Conservation (phyloP, 2,329 filamentous ascomycete genomes). For the Ceratocystis cacaofunesta region DNA sequence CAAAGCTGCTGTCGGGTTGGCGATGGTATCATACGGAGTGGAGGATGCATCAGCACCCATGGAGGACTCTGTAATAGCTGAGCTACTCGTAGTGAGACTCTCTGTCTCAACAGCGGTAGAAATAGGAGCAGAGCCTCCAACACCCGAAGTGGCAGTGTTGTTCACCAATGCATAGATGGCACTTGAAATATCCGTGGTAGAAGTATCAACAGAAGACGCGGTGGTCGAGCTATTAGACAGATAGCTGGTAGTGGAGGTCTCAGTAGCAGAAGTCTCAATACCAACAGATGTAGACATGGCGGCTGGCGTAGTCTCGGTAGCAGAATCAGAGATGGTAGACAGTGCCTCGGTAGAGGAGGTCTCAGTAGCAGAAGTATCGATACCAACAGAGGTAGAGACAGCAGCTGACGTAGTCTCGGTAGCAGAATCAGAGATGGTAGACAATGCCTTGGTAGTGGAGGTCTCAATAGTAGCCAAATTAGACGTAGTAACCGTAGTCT, state of each 20-base stretch:
- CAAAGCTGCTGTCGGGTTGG: not conserved
- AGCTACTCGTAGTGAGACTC: not conserved
- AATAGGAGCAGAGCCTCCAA: not conserved
- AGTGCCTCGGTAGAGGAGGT: not conserved
- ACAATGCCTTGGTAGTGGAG: not conserved
- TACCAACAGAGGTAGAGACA: not conserved
- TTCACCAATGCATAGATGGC: not conserved
- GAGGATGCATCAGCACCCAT: not conserved
- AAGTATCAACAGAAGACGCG: not conserved
- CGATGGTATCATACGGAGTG: not conserved
- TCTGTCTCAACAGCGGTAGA: not conserved
- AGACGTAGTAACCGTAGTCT: not conserved
- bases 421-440: not conserved
- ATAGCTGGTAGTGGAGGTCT: not conserved
- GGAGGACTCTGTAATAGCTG: not conserved
- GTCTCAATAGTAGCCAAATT: not conserved
- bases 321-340: not conserved
- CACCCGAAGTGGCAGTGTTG: not conserved
- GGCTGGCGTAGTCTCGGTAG: not conserved
- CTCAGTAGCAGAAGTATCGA: not conserved
- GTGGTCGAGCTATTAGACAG: not conserved
- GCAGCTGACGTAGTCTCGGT: not conserved
- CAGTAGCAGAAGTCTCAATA: not conserved
- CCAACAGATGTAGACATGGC: not conserved
- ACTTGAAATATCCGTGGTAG: not conserved